A percentile compares a stretch with the other conserved stretches of the same genome.
phyloP scores from a whole-genome alignment of 495 filamentous ascomycete genomes.

The Staphylotrichum longicolle region DNA sequence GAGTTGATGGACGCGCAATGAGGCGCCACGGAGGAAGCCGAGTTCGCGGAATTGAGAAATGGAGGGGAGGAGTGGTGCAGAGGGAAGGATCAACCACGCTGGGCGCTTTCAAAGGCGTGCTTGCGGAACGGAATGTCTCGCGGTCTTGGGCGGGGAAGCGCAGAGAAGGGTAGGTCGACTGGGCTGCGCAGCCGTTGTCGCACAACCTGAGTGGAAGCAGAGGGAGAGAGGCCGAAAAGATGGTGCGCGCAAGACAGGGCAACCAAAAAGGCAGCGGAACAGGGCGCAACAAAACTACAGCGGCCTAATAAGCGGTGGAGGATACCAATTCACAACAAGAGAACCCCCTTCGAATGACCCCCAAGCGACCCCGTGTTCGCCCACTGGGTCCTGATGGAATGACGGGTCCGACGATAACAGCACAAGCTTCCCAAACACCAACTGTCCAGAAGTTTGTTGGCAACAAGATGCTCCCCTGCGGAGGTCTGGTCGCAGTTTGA shows the following conservation, averaged over 20 bases:
- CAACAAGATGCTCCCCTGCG: not conserved
- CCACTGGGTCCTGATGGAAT: slow-evolving; percentile 1
- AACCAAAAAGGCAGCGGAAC: not conserved
- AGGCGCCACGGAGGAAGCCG: slow-evolving; percentile 8
- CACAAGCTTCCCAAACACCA: not conserved
- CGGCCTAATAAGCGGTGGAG: not conserved
- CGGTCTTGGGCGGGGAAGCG: slow-evolving; percentile 8
- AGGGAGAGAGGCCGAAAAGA: not conserved
- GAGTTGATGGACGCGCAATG: not conserved
- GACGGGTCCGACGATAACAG: not conserved
- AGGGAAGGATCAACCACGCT: not conserved
- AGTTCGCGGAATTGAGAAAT: not conserved
- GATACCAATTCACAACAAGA: not conserved
- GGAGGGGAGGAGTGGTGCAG: slow-evolving; percentile 2
- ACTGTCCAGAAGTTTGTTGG: slow-evolving; percentile 1
- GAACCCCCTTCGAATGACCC: not conserved
- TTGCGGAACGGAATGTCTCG: slow-evolving; percentile 8
- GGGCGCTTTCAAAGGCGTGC: not conserved
- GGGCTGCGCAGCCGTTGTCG: not conserved
- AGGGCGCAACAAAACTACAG: not conserved
- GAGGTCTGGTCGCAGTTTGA: slow-evolving; percentile 1
- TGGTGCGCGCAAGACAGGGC: not conserved
- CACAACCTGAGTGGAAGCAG: not conserved
- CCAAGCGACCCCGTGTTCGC: not conserved
- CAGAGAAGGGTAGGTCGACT: not conserved